Evolutionary conservation across 768 basidiomycete genomes (phyloP).

Genomic region (Tylopilus subfusipes): DNA sequence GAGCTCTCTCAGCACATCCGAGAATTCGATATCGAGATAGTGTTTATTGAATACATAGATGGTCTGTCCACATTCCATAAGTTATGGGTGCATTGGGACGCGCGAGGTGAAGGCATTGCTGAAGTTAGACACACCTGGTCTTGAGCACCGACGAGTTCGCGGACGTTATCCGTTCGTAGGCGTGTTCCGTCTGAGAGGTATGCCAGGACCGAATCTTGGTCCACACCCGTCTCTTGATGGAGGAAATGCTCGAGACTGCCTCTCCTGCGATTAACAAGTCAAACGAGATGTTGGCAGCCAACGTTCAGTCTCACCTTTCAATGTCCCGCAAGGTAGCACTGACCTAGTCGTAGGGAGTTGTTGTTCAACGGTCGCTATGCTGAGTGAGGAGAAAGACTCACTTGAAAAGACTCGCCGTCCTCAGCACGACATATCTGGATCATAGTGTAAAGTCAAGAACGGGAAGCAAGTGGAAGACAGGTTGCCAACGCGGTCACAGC

Average conservation of each 20-base stretch:
- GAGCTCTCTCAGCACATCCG: constrained; percentile 64
- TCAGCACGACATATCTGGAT: constrained; percentile 65
- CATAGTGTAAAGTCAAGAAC: constrained; percentile 36
- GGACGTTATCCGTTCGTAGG: constrained; percentile 64
- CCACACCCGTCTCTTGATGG: constrained; percentile 67
- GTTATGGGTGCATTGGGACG: background rate
- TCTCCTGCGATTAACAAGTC: constrained; percentile 37
- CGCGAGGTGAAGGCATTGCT: background rate
- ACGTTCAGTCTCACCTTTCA: constrained; percentile 50
- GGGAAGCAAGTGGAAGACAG: background rate
- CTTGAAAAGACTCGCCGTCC: constrained; percentile 61
- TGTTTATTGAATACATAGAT: constrained; percentile 84
- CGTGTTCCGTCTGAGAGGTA: constrained; percentile 80
- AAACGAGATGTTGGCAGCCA: constrained; percentile 1
- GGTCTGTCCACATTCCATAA: constrained; percentile 39
- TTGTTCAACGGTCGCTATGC: background rate
- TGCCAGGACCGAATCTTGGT: constrained; percentile 65
- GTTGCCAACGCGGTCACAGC: background rate
- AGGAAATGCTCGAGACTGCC: constrained; percentile 71
- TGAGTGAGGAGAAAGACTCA: constrained; percentile 21
- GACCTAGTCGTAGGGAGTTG: constrained; percentile 28
- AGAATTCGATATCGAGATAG: constrained; percentile 67
- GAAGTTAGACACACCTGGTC: constrained; percentile 57
- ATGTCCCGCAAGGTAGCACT: constrained; percentile 72
- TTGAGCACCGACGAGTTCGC: constrained; percentile 70